Conservation (phyloP, 768 basidiomycete genomes). For the Steccherinum ochraceum region DNA sequence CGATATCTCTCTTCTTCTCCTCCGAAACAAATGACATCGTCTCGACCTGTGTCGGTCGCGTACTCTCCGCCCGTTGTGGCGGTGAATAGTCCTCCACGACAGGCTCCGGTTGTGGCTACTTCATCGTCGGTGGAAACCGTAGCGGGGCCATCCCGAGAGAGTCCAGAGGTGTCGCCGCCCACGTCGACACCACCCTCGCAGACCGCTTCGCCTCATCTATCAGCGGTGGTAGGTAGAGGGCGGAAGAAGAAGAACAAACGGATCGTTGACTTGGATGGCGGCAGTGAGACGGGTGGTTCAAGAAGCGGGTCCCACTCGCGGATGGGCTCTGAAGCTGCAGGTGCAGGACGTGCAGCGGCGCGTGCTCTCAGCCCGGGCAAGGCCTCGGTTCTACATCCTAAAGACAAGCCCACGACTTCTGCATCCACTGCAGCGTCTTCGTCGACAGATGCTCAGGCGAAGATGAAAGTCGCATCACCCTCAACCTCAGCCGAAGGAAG, state of each 20-base stretch:
- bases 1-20: slow-evolving; percentile 45
- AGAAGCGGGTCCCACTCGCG: slow-evolving; percentile 17
- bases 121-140: not conserved
- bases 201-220: slow-evolving; percentile 39
- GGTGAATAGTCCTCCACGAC: slow-evolving; percentile 34
- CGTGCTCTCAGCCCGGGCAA: slow-evolving; percentile 13
- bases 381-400: slow-evolving; percentile 4
- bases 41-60: slow-evolving; percentile 40
- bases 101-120: slow-evolving; percentile 1
- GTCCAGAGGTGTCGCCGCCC: slow-evolving; percentile 23
- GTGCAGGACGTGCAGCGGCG: not conserved
- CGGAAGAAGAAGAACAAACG: slow-evolving; percentile 63
- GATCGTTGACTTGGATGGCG: slow-evolving; percentile 72
- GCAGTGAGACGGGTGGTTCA: slow-evolving; percentile 27
- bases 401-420: not conserved
- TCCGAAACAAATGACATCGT: slow-evolving; percentile 46
- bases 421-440: not conserved
- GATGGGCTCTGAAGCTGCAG: slow-evolving; percentile 1
- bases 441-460: not conserved
- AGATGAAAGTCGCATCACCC: not conserved
- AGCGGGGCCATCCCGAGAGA: slow-evolving; percentile 9
- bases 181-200: slow-evolving; percentile 34
- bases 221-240: slow-evolving; percentile 34
- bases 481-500: slow-evolving; percentile 20
- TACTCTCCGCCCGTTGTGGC: slow-evolving; percentile 58